Evolutionary conservation across 1,284 basidiomycete genomes (phyloP), one percentile per base, ranked within the genome.

Genomic region (Polyporus tsugae): DNA sequence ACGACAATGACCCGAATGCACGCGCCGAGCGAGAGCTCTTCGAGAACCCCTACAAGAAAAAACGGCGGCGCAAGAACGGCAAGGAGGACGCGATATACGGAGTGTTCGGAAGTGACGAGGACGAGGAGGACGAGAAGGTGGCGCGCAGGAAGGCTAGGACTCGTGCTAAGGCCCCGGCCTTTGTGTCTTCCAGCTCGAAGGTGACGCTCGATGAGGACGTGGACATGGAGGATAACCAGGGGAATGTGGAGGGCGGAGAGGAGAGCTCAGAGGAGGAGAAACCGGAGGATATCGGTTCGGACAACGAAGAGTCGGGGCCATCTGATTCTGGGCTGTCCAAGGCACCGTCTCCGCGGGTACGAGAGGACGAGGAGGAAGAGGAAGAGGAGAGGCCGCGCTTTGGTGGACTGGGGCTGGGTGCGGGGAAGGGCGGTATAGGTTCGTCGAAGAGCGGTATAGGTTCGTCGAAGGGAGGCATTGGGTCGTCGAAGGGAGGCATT

Each of bases 41-140:
- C 78, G 87, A 92, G 78, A 88, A 95, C 72, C 93, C 94, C 5
- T 93, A 94, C 80, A 85, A 89, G 69, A 83, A 86, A 68, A 94
- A 92, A 74, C 86, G 88, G 66, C 83, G 86, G 64, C 84, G 88
- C 63, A 89, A 84, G 76, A 83, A 88, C 67, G 90, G 87, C 36
- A 94, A 92, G 78, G 91, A 93, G 44, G 89, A 91, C 66, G 91
- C 91, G 1, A 85, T 93, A 66, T 96, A 97, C 75, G 96, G 96
- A 4, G 84, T 95, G 0, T 97, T 96, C 81, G 94, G 85, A 0
- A 91, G 90, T 66, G 91, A 93, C 46, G 90, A 90, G 25, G 87
- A 89, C 65, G 83, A 78, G 44, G 88, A 89, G 66, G 63, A 76
- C 70, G 73, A 70, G 75, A 69, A 70, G 75, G 68, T 73, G 46